Evolutionary conservation across 306 rosid genomes (phyloP).

Genomic region (Castanospermum australe): DNA sequence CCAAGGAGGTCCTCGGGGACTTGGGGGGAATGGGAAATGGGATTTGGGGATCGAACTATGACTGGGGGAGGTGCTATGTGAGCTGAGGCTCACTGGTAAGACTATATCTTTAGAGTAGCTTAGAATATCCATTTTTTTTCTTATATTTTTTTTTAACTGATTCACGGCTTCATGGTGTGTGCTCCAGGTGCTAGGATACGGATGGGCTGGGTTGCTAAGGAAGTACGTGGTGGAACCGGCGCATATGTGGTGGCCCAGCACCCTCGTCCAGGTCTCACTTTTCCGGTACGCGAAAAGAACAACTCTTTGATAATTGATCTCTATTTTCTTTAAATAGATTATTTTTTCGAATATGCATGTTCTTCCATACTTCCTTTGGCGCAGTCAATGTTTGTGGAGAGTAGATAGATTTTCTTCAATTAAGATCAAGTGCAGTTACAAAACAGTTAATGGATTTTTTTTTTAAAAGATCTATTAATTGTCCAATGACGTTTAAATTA

Average conservation of each 20-base stretch:
- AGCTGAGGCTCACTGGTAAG: no score
- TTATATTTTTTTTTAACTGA: no score
- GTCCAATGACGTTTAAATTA: background rate
- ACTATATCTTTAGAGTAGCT: no score
- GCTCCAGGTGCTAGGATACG: conserved; percentile 70
- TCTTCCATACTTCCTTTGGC: background rate
- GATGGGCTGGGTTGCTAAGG: conserved; percentile 85
- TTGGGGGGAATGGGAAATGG: no score
- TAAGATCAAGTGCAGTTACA: background rate
- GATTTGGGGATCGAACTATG: no score
- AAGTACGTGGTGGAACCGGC: conserved; percentile 93
- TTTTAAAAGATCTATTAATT: background rate
- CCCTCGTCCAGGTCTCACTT: conserved; percentile 85
- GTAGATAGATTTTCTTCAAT: no score
- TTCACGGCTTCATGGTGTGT: background rate
- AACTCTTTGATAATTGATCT: background rate
- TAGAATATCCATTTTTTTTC: no score
- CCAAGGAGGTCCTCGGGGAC: no score
- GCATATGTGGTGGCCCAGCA: conserved; percentile 94
- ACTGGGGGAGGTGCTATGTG: no score
- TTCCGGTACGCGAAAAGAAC: conserved; percentile 48
- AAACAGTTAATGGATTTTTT: background rate
- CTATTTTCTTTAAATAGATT: background rate
- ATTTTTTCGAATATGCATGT: background rate
- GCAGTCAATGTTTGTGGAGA: background rate